A percentile compares a stretch with the other conserved stretches of the same genome.
phyloP scores from a whole-genome alignment of 108 stramenopile genomes.

The Skeletonema costatum region DNA sequence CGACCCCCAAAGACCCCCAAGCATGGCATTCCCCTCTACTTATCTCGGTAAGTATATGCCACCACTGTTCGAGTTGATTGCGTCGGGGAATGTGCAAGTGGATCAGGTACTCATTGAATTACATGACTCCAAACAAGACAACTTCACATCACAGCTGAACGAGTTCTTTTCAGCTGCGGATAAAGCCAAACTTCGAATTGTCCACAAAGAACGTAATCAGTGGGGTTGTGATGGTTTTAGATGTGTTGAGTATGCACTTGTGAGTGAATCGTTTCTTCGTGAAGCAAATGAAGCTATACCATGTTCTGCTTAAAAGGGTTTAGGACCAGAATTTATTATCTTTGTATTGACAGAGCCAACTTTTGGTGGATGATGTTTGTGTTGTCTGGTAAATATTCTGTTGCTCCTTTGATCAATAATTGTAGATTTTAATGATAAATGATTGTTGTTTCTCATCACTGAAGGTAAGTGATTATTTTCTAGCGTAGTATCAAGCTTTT shows the following conservation, averaged over 20 bases:
- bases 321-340: not conserved
- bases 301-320: not conserved
- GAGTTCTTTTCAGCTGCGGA: constrained; percentile 31
- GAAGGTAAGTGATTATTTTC: not conserved
- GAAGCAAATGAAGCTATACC: not conserved
- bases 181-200: constrained; percentile 25
- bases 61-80: constrained; percentile 30
- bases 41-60: too few relatives aligned
- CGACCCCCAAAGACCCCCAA: too few relatives aligned
- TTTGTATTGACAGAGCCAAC: not conserved
- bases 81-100: constrained; percentile 13
- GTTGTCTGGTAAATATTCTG: not conserved
- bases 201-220: constrained; percentile 32
- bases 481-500: not conserved
- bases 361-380: too few relatives aligned
- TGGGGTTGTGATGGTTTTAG: constrained; percentile 21
- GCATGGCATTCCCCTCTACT: too few relatives aligned
- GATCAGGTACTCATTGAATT: constrained; percentile 36
- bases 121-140: not conserved
- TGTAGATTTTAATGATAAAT: not conserved
- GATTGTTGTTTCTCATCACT: not conserved
- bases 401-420: not conserved
- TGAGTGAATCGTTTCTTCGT: constrained; percentile 6
- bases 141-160: not conserved
- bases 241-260: constrained; percentile 11